Conservation (phyloP, 2,329 filamentous ascomycete species). For the Venturia oleaginea region DNA sequence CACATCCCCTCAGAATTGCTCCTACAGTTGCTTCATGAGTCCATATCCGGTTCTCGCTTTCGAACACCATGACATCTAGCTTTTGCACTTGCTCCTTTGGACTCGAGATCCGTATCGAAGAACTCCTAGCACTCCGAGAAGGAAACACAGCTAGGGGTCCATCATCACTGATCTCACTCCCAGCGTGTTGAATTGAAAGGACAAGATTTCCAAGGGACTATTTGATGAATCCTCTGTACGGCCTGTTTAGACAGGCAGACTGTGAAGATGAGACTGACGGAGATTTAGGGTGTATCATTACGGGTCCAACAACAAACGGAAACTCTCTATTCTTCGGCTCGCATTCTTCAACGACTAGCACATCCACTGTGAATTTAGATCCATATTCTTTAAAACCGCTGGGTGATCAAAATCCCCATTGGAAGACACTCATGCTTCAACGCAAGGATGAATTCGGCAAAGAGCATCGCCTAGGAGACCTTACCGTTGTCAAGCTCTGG, state of each 20-base stretch:
- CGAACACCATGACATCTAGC: neutral
- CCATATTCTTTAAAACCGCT: neutral
- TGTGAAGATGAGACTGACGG: neutral
- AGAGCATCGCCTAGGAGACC: conserved; percentile 40
- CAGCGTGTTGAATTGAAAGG: neutral
- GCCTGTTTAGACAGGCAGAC: neutral
- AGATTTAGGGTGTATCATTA: neutral
- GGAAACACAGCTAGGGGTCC: neutral
- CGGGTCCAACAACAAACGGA: conserved; percentile 17
- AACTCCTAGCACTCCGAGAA: neutral
- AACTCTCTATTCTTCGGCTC: neutral
- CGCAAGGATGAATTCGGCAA: conserved; percentile 37
- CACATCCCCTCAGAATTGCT: neutral
- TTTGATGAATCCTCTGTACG: neutral
- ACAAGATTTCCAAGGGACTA: neutral
- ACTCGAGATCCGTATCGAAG: neutral
- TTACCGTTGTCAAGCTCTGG: conserved; percentile 43
- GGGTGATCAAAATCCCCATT: conserved; percentile 22
- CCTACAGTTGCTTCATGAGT: neutral
- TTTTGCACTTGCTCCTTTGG: neutral
- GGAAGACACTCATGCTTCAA: conserved; percentile 32
- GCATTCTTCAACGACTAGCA: conserved; percentile 25
- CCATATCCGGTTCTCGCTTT: neutral
- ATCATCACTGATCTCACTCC: neutral
- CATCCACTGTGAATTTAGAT: conserved; percentile 25